Conservation (phyloP, 768 basidiomycete species). For the Myochromella boudieri region DNA sequence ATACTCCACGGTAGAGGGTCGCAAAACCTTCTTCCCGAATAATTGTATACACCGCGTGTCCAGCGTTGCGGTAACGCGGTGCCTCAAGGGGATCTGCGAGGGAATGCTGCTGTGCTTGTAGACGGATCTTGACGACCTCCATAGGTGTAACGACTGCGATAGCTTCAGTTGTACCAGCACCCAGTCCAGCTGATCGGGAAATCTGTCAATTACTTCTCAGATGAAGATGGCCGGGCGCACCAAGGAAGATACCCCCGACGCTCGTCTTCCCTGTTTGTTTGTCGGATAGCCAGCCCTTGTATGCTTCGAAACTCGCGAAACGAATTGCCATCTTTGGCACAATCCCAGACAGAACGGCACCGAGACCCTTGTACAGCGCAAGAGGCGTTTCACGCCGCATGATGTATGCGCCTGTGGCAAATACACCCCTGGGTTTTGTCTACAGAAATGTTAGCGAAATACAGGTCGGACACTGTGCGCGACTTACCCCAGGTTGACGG, state of each 20-base stretch:
- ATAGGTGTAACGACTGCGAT: constrained; percentile 95
- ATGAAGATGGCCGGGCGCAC: constrained; percentile 41
- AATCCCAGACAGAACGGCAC: constrained; percentile 94
- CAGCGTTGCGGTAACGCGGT: constrained; percentile 94
- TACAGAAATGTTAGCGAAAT: constrained; percentile 29
- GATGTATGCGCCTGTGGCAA: constrained; percentile 89
- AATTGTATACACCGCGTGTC: constrained; percentile 94
- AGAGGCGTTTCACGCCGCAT: constrained; percentile 89
- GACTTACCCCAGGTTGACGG: constrained; percentile 76
- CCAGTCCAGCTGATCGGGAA: constrained; percentile 72
- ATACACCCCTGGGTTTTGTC: constrained; percentile 91
- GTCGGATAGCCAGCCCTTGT: constrained; percentile 82
- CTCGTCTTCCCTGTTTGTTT: constrained; percentile 76
- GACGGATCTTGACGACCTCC: constrained; percentile 98
- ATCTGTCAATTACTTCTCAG: background rate
- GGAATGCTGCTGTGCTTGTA: constrained; percentile 97
- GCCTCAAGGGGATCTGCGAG: constrained; percentile 92
- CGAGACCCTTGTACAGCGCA: constrained; percentile 96
- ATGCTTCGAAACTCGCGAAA: constrained; percentile 96
- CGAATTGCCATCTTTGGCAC: constrained; percentile 99
- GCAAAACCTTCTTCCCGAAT: constrained; percentile 85
- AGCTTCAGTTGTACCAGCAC: constrained; percentile 94
- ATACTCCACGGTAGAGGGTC: constrained; percentile 90
- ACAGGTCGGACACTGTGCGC: background rate
- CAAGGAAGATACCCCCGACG: constrained; percentile 81